A percentile compares a stretch with the other conserved stretches of the same genome.
phyloP scores from a whole-genome alignment of 2,329 filamentous ascomycete genomes.

The Septoria linicola region DNA sequence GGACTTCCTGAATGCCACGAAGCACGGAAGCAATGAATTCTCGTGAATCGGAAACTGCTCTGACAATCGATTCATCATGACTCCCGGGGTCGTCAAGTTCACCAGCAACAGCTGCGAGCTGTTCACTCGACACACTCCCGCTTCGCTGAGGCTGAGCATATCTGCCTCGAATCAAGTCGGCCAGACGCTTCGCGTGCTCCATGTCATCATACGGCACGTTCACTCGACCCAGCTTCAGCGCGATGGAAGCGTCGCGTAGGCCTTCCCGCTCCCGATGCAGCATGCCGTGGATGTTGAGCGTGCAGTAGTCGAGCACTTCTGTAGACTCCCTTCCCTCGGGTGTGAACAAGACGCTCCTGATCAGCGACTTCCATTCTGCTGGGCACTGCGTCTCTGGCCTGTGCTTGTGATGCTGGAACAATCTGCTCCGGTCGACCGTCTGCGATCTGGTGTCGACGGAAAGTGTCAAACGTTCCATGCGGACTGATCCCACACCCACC shows the following conservation, averaged over 20 bases:
- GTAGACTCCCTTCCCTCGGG: conserved; percentile 79
- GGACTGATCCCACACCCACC: conserved; percentile 76
- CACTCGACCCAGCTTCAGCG: conserved; percentile 84
- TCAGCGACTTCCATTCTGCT: conserved; percentile 88
- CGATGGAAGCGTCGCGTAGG: conserved; percentile 83
- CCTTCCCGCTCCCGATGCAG: conserved; percentile 83
- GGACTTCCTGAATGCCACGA: conserved; percentile 90
- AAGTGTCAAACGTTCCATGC: conserved; percentile 79
- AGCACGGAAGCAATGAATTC: conserved; percentile 89
- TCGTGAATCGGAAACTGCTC: conserved; percentile 85
- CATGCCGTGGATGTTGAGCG: conserved; percentile 87
- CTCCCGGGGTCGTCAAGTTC: conserved; percentile 70
- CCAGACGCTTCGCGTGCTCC: conserved; percentile 59
- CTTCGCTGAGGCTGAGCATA: conserved; percentile 35
- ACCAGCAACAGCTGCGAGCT: conserved; percentile 70
- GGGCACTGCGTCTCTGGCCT: conserved; percentile 65
- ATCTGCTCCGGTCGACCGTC: conserved; percentile 83
- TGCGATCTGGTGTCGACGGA: conserved; percentile 89
- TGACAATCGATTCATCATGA: conserved; percentile 67
- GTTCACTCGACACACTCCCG: conserved; percentile 47
- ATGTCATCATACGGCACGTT: conserved; percentile 91
- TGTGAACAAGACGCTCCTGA: conserved; percentile 85
- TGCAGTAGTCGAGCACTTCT: conserved; percentile 83
- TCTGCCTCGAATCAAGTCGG: conserved; percentile 48
- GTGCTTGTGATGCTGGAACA: conserved; percentile 77